Evolutionary conservation across 2,329 filamentous ascomycete species (phyloP).

Genomic region (Fusarium secorum): DNA sequence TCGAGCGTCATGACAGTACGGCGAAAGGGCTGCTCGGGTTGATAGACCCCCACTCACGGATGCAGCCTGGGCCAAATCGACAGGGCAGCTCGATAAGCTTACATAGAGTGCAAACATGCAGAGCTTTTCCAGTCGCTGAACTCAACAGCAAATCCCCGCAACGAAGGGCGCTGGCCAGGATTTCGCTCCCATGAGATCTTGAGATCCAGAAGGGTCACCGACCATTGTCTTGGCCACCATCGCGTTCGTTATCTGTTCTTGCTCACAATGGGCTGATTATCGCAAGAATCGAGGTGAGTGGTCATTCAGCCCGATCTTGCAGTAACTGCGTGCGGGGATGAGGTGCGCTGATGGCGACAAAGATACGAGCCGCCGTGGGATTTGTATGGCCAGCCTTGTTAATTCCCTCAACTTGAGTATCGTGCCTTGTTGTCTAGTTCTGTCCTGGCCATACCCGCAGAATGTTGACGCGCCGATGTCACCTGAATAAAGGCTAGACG

Average conservation of each 20-base stretch:
- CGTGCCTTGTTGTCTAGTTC: constrained; percentile 12
- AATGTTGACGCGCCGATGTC: constrained; percentile 22
- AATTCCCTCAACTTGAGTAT: constrained; percentile 32
- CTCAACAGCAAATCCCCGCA: neutral
- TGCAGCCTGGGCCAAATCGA: neutral
- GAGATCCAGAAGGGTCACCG: constrained; percentile 1
- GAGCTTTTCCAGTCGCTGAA: constrained; percentile 4
- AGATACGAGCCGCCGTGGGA: constrained; percentile 26
- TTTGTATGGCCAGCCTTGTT: constrained; percentile 31
- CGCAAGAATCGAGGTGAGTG: neutral
- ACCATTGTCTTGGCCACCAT: neutral
- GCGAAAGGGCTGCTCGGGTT: neutral
- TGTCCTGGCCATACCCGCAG: constrained; percentile 27
- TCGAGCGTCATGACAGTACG: constrained; percentile 18
- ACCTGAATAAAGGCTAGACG: constrained; percentile 18
- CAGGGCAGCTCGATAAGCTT: constrained; percentile 21
- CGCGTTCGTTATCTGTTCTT: neutral
- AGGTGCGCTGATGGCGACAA: constrained; percentile 3
- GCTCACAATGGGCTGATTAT: neutral
- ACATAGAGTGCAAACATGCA: constrained; percentile 15
- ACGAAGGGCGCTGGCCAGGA: neutral
- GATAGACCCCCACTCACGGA: constrained; percentile 1
- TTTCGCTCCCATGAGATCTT: constrained; percentile 3
- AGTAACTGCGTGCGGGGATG: constrained; percentile 21
- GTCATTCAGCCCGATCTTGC: constrained; percentile 29